These are phyloP conservation scores for Melaleuca alternifolia DNA, from an alignment of 345 rosid genomes.

Conservation along the genomic window DNA sequence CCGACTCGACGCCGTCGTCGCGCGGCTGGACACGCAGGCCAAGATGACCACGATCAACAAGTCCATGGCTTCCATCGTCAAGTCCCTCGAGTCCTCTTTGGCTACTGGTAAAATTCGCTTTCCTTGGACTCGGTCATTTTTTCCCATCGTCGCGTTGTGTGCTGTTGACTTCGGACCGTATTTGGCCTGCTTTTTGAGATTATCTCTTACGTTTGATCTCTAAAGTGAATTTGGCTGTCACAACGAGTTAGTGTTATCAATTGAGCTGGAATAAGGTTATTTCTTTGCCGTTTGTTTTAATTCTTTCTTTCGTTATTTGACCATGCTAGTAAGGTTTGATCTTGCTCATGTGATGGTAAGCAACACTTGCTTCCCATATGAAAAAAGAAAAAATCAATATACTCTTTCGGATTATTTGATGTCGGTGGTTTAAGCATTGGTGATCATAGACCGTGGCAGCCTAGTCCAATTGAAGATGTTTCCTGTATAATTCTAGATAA, in stretches of 20 bases:
- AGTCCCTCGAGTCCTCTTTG: conserved; percentile 86
- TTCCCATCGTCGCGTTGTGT: background rate
- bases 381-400: background rate
- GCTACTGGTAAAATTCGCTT: conserved; percentile 40
- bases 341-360: background rate
- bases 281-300: background rate
- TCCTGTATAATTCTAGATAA: background rate
- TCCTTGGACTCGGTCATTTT: background rate
- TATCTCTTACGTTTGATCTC: background rate
- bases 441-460: background rate
- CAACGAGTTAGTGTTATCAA: background rate
- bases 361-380: background rate
- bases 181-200: background rate
- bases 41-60: conserved; percentile 89
- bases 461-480: background rate
- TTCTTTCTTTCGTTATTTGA: background rate
- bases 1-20: conserved; percentile 91
- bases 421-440: background rate
- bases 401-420: background rate
- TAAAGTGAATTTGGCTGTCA: background rate
- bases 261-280: background rate
- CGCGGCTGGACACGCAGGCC: conserved; percentile 91
- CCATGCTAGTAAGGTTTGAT: background rate
- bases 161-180: background rate
- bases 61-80: conserved; percentile 81